These are phyloP conservation scores for Paecilomyces fulvus DNA, from an alignment of 2,329 filamentous ascomycete genomes.

Conservation along the genomic window DNA sequence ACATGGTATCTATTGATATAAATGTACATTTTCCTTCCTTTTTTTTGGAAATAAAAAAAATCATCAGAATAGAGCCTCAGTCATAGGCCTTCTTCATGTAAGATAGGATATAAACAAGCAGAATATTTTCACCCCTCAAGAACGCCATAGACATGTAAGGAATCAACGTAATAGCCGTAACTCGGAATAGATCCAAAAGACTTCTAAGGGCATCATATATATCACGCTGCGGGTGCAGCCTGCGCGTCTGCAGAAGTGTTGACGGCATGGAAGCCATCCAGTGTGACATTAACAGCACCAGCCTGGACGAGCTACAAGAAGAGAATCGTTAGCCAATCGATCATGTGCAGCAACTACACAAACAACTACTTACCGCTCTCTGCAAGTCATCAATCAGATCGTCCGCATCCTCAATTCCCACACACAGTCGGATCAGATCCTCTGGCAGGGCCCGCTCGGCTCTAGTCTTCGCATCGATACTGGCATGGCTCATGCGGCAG, in stretches of 20 bases:
- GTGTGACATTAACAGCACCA: constrained; percentile 77
- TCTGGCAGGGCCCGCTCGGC: constrained; percentile 87
- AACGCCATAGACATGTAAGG: background rate
- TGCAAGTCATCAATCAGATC: constrained; percentile 91
- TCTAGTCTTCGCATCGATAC: constrained; percentile 91
- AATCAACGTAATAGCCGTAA: background rate
- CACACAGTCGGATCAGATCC: constrained; percentile 89
- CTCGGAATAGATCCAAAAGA: constrained; percentile 1
- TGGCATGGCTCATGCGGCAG: constrained; percentile 98
- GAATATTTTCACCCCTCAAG: background rate
- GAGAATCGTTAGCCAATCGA: constrained; percentile 7
- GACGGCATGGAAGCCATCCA: constrained; percentile 71
- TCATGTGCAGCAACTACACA: background rate
- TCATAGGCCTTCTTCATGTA: background rate
- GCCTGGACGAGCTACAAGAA: constrained; percentile 71
- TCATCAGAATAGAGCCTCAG: background rate
- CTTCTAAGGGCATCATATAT: background rate
- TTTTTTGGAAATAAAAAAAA: background rate
- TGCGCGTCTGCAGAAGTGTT: constrained; percentile 2
- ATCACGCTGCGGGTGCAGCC: background rate
- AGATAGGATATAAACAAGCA: background rate
- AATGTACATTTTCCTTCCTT: background rate
- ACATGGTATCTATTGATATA: background rate
- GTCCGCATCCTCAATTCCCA: constrained; percentile 87
- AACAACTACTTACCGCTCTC: constrained; percentile 64